Conservation (phyloP, 1,139 yeast species). For the Suhomyces anneliseae region DNA sequence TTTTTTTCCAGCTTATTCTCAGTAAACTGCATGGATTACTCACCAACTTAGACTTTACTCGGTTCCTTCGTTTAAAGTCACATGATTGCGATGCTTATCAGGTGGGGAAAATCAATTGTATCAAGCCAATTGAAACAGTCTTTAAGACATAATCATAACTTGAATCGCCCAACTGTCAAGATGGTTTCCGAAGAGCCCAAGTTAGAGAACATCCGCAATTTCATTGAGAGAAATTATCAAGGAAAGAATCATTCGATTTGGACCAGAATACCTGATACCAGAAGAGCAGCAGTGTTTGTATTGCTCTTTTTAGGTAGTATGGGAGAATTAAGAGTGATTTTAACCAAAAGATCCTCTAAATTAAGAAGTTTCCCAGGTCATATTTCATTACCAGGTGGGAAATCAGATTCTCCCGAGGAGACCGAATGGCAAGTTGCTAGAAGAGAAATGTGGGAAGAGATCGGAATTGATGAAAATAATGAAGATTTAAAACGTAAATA, state of each 20-base stretch:
- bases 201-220: slow-evolving; percentile 24
- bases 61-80: neutral
- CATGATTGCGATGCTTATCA: neutral
- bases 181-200: slow-evolving; percentile 19
- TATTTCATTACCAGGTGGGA: slow-evolving; percentile 88
- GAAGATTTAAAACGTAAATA: slow-evolving; percentile 40
- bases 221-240: slow-evolving; percentile 28
- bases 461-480: slow-evolving; percentile 64
- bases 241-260: slow-evolving; percentile 46
- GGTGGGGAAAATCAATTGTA: neutral
- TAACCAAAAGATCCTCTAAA: slow-evolving; percentile 73
- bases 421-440: slow-evolving; percentile 71
- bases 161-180: neutral
- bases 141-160: neutral
- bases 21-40: no score
- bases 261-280: slow-evolving; percentile 55
- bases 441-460: slow-evolving; percentile 84
- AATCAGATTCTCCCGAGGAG: slow-evolving; percentile 67
- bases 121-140: neutral
- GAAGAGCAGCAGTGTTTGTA: slow-evolving; percentile 77
- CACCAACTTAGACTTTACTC: no score
- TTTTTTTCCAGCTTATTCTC: no score
- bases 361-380: slow-evolving; percentile 81
- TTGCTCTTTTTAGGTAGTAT: slow-evolving; percentile 65
- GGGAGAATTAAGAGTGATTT: slow-evolving; percentile 74